Evolutionary conservation across 1,139 yeast species (phyloP).

Genomic region (Suhomyces coccinellae): DNA sequence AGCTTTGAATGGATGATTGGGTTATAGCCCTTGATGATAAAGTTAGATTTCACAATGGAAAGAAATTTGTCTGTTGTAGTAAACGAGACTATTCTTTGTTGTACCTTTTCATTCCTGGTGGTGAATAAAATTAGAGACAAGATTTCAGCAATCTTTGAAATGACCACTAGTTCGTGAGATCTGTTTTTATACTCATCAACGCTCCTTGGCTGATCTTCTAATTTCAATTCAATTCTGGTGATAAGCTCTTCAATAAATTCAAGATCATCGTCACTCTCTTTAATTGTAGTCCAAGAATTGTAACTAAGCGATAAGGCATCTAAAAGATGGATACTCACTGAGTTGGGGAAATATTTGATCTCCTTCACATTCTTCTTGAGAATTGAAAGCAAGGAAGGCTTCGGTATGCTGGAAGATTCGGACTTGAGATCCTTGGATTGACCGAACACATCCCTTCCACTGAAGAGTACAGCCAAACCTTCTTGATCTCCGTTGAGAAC

Average conservation of each 20-base stretch:
- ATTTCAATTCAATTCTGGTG: conserved; percentile 32
- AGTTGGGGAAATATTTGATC: conserved; percentile 55
- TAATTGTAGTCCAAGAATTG: conserved; percentile 67
- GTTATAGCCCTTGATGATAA: conserved; percentile 29
- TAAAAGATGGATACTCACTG: conserved; percentile 57
- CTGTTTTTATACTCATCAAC: conserved; percentile 36
- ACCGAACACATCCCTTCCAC: conserved; percentile 62
- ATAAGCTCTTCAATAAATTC: conserved; percentile 55
- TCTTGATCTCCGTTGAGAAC: conserved; percentile 80
- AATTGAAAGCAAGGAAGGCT: conserved; percentile 53
- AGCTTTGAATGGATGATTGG: conserved; percentile 48
- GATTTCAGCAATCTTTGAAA: conserved; percentile 71
- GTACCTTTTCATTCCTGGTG: conserved; percentile 43
- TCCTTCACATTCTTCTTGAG: conserved; percentile 59
- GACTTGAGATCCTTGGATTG: conserved; percentile 17
- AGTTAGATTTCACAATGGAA: conserved; percentile 31
- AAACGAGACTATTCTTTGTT: conserved; percentile 44
- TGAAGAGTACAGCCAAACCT: conserved; percentile 77
- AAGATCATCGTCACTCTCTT: conserved; percentile 45
- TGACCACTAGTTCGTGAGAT: conserved; percentile 57
- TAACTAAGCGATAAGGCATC: conserved; percentile 67
- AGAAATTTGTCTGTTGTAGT: conserved; percentile 41
- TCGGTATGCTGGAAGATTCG: conserved; percentile 17
- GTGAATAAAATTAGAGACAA: conserved; percentile 73
- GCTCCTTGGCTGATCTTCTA: conserved; percentile 22